Conservation (phyloP, 164 flowering plant species). For the Chimonanthus praecox region DNA sequence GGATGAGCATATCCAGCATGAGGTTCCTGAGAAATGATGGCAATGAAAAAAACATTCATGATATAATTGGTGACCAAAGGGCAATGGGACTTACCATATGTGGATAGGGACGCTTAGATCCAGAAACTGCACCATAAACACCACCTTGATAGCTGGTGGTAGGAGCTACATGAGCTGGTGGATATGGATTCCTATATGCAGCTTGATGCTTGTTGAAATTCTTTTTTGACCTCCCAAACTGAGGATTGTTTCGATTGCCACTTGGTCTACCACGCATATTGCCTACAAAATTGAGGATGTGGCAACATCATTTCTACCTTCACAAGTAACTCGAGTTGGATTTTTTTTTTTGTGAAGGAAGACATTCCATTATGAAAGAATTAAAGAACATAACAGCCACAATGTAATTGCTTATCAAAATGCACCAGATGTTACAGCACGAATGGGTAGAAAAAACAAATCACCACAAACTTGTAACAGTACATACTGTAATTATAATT, state of each 20-base stretch:
- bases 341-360: too few relatives aligned
- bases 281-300: slow-evolving; percentile 19
- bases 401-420: too few relatives aligned
- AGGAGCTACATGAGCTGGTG: slow-evolving; percentile 19
- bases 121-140: slow-evolving; percentile 24
- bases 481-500: slow-evolving; percentile 1
- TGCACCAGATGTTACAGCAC: neutral
- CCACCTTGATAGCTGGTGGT: slow-evolving; percentile 15
- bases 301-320: slow-evolving; percentile 5
- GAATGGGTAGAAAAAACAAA: neutral
- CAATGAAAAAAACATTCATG: slow-evolving; percentile 3
- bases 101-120: slow-evolving; percentile 23
- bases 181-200: slow-evolving; percentile 21
- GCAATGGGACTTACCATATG: slow-evolving; percentile 23
- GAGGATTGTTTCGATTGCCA: slow-evolving; percentile 19
- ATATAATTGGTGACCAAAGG: neutral
- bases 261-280: slow-evolving; percentile 18
- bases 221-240: slow-evolving; percentile 11
- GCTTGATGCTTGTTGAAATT: slow-evolving; percentile 6
- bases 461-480: neutral
- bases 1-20: slow-evolving; percentile 41
- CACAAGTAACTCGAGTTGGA: neutral
- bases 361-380: too few relatives aligned
- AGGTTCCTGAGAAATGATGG: slow-evolving; percentile 26
- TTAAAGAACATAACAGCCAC: too few relatives aligned